A percentile compares a stretch with the other conserved stretches of the same genome.
These are phyloP conservation scores for Acer campestre DNA, from an alignment of 345 rosid species.

Conservation along the genomic window DNA sequence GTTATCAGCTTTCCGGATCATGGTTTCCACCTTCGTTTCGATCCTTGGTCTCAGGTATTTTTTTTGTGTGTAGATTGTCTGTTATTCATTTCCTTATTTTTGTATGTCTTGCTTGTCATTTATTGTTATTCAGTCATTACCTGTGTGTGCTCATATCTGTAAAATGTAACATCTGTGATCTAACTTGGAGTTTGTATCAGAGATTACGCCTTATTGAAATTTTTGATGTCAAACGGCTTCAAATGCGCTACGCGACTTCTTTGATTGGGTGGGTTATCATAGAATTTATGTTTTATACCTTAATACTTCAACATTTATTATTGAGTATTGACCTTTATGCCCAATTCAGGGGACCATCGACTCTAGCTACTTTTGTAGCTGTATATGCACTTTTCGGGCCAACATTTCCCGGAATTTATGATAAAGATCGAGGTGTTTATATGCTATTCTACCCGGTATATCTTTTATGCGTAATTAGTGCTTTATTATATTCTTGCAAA, in stretches of 20 bases:
- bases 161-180: background rate
- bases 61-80: background rate
- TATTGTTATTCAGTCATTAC: background rate
- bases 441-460: constrained; percentile 86
- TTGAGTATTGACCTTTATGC: constrained; percentile 10
- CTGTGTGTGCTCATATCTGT: background rate
- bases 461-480: background rate
- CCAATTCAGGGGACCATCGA: constrained; percentile 70
- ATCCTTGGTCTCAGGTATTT: constrained; percentile 97
- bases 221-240: constrained; percentile 88
- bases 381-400: constrained; percentile 95
- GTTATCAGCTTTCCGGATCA: constrained; percentile 97
- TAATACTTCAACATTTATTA: background rate
- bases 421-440: constrained; percentile 85
- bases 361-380: constrained; percentile 91
- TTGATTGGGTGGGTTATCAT: constrained; percentile 67
- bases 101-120: background rate
- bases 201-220: constrained; percentile 90
- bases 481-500: background rate
- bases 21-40: constrained; percentile 95
- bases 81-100: background rate
- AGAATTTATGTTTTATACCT: background rate
- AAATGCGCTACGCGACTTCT: constrained; percentile 88
- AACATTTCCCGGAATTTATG: constrained; percentile 91
- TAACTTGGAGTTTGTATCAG: constrained; percentile 42